phyloP scores from a whole-genome alignment of 108 stramenopile species.

The Mayamaea pseudoterrestris region DNA sequence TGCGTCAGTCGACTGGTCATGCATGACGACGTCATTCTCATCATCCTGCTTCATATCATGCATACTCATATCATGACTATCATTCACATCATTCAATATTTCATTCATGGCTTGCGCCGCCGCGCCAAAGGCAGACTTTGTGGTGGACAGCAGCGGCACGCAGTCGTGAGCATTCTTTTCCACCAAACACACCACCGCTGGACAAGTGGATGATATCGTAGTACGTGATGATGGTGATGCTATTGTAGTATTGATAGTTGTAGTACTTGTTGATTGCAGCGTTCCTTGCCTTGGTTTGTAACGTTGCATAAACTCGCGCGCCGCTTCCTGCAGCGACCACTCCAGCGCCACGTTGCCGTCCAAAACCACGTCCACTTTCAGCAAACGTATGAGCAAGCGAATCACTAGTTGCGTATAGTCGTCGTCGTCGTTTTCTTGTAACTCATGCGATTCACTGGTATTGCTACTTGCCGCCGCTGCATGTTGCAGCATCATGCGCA shows the following conservation, averaged over 20 bases:
- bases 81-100: too few relatives aligned
- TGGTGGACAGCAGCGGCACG: slow-evolving; percentile 79
- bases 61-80: too few relatives aligned
- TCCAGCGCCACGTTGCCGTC: slow-evolving; percentile 61
- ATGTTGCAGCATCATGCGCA: slow-evolving; percentile 31
- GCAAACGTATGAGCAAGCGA: slow-evolving; percentile 12
- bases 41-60: slow-evolving; percentile 11
- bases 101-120: too few relatives aligned
- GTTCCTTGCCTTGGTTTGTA: slow-evolving; percentile 20
- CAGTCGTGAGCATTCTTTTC: slow-evolving; percentile 83
- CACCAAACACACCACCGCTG: slow-evolving; percentile 96
- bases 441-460: too few relatives aligned
- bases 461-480: neutral
- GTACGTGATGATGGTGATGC: slow-evolving; percentile 4
- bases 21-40: neutral
- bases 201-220: slow-evolving; percentile 75
- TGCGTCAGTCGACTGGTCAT: neutral
- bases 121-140: slow-evolving; percentile 53
- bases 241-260: slow-evolving; percentile 14
- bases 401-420: neutral
- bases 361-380: slow-evolving; percentile 43
- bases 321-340: slow-evolving; percentile 68
- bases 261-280: slow-evolving; percentile 4
- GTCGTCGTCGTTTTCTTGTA: neutral
- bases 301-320: slow-evolving; percentile 59